Base-by-base conservation (phyloP, 352 stramenopile genomes). In the Phytophthora sansomeana region DNA sequence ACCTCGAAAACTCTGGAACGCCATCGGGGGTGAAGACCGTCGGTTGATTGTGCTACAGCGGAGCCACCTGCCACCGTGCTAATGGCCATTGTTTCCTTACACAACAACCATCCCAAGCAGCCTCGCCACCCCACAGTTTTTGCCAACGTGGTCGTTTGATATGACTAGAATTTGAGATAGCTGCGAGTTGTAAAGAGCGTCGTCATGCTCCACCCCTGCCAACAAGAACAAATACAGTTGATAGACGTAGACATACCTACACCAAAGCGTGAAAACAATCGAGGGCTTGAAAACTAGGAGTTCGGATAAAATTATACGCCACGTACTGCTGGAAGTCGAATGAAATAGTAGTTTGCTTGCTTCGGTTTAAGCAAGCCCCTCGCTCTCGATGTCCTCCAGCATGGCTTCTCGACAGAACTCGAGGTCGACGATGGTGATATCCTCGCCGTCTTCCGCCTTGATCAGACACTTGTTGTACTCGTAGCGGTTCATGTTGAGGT, bases 1-100 rank as follows among this genome's bases (percentile, higher is more conserved):
- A 8, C 82, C 81, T 28, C 75, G 82, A 36, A 90, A 87, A 38
- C 79, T 91, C 48, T 93, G 82, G 85, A 93, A 93, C 33, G 85
- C 81, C 5, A 90, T 91, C 49, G 82, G 82, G 21, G 85, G 81
- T 10, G 83, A 93, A 71, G 81, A 93, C 61, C 82, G 84, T 4
- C 82, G 84, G 26, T 71, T 91, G 39, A 86, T 91, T 35, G 85
- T 86, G 2, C 58, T 91, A 21, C 81, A 91, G 49, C 84, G 84
- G 49, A 88, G 77, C 51, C 60, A 64, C 26, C 50, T 86, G 19
- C 69, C 68, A 36, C 67, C 63, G 4, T 72, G 67, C 43, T 71
- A 67, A 70, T 33, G 26, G 24, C 2, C 24, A 21, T 6, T 44
- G 16, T 16, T 57, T 47, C 36, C 19, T 49, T 29, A 55, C 32